Evolutionary conservation across 192 early-diverging fungal genomes (phyloP), one percentile per base, ranked within the genome.

Genomic region (Coemansia asiatica): DNA sequence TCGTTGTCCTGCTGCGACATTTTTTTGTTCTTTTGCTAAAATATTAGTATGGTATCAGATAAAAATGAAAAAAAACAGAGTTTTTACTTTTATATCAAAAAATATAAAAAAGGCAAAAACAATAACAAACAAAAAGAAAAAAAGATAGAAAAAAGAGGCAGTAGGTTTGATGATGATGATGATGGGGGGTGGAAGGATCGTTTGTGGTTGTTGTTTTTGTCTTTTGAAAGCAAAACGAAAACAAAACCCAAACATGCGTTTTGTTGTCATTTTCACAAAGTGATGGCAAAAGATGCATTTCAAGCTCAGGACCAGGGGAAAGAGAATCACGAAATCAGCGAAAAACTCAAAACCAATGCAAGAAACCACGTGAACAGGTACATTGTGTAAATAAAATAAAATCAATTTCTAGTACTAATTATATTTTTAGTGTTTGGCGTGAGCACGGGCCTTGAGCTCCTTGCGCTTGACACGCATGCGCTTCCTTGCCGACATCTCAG

Each of bases 391-490:
- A n/a, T n/a, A n/a, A n/a, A n/a, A n/a, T n/a, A n/a, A n/a, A n/a
- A n/a, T n/a, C n/a, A n/a, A n/a, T n/a, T n/a, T n/a, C n/a, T n/a
- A n/a, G n/a, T n/a, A n/a, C n/a, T n/a, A n/a, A n/a, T n/a, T n/a
- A n/a, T n/a, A n/a, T n/a, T n/a, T n/a, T n/a, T 69, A 82, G 71
- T 82, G 79, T 54, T 82, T 82, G 56, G 79, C 79, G 54, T 82
- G 79, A 19, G 74, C 79, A 9, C 79, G 74, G 54, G 64, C 69
- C 54, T 75, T 75, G 21, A 82, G 70, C 64, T 76, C 74, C 74
- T 82, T 82, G 64, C 79, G 73, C 67, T 76, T 72, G 28, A 82
- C 63, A 8, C 79, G 79, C 74, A 73, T 76, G 38, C 74, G 69
- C 64, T 82, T 82, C 67, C 74, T 62, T 13, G 56, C 64, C 4